Evolutionary conservation across 2,329 filamentous ascomycete genomes (phyloP).

Genomic region (Claviceps sp.): DNA sequence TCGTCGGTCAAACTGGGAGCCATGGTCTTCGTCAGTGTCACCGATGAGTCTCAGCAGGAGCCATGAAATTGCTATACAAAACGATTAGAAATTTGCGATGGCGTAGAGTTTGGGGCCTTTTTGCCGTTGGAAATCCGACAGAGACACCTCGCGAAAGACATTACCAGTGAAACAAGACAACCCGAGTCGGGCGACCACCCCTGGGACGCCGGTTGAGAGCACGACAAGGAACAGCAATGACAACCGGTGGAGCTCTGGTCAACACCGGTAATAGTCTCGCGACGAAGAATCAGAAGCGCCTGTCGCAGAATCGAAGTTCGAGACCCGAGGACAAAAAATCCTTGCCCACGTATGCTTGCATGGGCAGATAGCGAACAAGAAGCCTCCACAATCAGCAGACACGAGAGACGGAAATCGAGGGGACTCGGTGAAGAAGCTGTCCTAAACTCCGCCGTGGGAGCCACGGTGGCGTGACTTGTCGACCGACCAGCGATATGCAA

Average conservation of each 20-base stretch:
- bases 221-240: not conserved
- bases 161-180: not conserved
- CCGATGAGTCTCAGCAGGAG: constrained; percentile 17
- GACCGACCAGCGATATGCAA: not conserved
- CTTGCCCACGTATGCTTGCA: not conserved
- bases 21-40: constrained; percentile 40
- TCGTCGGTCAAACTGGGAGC: constrained; percentile 41
- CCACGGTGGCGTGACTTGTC: constrained; percentile 2
- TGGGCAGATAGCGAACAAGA: not conserved
- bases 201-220: not conserved
- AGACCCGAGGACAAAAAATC: not conserved
- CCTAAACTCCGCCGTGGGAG: constrained; percentile 1
- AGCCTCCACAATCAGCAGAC: not conserved
- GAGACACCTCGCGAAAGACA: not conserved
- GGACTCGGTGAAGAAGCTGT: not conserved
- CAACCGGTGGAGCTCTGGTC: not conserved
- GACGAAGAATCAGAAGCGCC: not conserved
- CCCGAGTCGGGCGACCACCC: not conserved
- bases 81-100: not conserved
- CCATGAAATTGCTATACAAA: not conserved
- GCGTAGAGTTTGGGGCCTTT: not conserved
- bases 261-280: not conserved
- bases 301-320: not conserved
- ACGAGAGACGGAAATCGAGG: not conserved
- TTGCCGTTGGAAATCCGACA: not conserved